Evolutionary conservation across 2,329 filamentous ascomycete species (phyloP).

Genomic region (Cordyceps fumosorosea): DNA sequence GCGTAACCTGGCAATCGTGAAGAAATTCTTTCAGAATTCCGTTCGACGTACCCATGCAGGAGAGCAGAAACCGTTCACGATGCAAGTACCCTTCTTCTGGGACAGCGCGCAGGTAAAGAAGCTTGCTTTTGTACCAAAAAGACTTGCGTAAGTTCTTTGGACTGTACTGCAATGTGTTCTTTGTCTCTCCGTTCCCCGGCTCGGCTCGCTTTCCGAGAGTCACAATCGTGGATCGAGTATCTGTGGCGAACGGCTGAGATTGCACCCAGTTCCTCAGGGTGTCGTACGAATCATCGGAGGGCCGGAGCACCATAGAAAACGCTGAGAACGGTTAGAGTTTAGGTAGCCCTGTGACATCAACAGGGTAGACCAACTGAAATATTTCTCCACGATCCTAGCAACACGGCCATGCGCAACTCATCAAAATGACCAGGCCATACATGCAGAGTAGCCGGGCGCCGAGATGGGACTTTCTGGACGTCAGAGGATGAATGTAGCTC

Average conservation of each 20-base stretch:
- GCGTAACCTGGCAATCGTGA: too few species aligned
- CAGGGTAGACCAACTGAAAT: slow-evolving; percentile 3
- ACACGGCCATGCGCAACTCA: background rate
- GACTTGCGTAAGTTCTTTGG: background rate
- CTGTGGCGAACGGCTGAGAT: too few species aligned
- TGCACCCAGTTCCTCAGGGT: too few species aligned
- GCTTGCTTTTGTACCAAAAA: slow-evolving; percentile 15
- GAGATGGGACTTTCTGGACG: background rate
- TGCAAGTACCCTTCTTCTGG: too few species aligned
- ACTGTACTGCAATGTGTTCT: slow-evolving; percentile 1
- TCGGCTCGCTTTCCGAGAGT: too few species aligned
- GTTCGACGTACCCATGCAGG: too few species aligned
- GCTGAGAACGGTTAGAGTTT: slow-evolving; percentile 13
- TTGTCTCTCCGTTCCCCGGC: background rate
- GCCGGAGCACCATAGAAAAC: too few species aligned
- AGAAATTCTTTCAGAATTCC: too few species aligned
- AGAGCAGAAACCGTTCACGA: too few species aligned
- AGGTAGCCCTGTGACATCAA: background rate
- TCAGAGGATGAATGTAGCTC: slow-evolving; percentile 3
- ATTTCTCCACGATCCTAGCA: background rate
- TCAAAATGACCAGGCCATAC: slow-evolving; percentile 1
- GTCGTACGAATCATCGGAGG: too few species aligned
- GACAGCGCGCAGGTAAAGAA: too few species aligned
- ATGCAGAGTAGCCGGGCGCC: slow-evolving; percentile 1
- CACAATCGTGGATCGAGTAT: too few species aligned